Evolutionary conservation across 2,329 filamentous ascomycete species (phyloP), one percentile per base, ranked within the genome.

Genomic region (Herpotrichia juniperi): DNA sequence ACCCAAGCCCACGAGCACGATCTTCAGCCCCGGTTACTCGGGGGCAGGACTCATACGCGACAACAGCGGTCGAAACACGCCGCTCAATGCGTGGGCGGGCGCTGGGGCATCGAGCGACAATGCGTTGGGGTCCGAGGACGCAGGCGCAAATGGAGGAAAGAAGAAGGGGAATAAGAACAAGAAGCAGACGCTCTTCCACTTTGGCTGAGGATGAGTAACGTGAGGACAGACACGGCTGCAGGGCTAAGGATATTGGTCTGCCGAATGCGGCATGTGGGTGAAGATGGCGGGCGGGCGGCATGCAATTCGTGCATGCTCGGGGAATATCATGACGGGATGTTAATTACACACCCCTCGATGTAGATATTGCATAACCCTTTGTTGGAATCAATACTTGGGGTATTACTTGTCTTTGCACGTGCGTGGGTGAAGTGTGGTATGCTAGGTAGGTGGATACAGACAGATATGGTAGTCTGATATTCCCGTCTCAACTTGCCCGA

Each of bases 1-100:
- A 1, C 83, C 89, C 0, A 97, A 87, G 63, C 84, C 84, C 3
- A 83, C 80, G 34, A 82, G 80, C 28, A 79, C 82, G 9, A 74
- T 80, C 30, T 81, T 80, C 67, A 78, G 72, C 26, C 79, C 79
- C 3, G 79, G 79, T 3, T 81, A 80, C 62, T 76, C 69, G 22
- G 78, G 78, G 5, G 64, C 70, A 28, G 77, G 76, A 37, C 75
- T 72, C 25, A 72, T 78, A 59, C 74, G 78, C 52, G 71, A 73
- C 57, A 75, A 76, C 49, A 71, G 72, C 52, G 69, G 67, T n/a
- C 68, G 69, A 48, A 72, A 68, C 40, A 72, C 73, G 39, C 63
- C 71, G 28, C 68, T 68, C 22, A 78, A 70, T 58, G 72, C 74
- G 11, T 79, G 78, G 78, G 69, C 62, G 21, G 64, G 66, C 8